A percentile compares a stretch with the other conserved stretches of the same genome.
Evolutionary conservation across 352 stramenopile genomes (phyloP).

Genomic region (Phytopythium vexans): DNA sequence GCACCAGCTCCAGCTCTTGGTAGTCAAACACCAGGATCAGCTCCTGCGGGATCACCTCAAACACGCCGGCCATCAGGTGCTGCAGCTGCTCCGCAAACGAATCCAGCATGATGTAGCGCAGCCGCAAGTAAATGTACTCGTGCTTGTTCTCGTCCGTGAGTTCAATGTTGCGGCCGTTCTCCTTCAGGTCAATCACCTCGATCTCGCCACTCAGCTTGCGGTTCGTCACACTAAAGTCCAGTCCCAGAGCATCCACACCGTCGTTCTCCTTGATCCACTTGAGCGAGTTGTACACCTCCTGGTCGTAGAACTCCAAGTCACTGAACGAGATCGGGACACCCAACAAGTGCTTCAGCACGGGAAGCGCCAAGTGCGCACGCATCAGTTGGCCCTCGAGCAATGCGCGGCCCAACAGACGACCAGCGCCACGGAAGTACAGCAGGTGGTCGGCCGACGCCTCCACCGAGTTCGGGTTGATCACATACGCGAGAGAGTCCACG

Average conservation of each 20-base stretch:
- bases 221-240: constrained; percentile 85
- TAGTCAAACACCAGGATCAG: constrained; percentile 84
- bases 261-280: constrained; percentile 86
- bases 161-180: constrained; percentile 77
- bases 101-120: constrained; percentile 96
- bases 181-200: constrained; percentile 81
- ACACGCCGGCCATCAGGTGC: constrained; percentile 91
- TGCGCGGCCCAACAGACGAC: constrained; percentile 94
- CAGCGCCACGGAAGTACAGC: constrained; percentile 96
- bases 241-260: constrained; percentile 63
- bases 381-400: constrained; percentile 95
- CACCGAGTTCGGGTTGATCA: constrained; percentile 82
- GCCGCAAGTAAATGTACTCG: constrained; percentile 94
- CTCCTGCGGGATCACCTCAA: constrained; percentile 95
- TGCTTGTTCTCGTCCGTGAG: constrained; percentile 97
- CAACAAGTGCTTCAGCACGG: constrained; percentile 83
- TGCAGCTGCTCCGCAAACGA: constrained; percentile 93
- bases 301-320: constrained; percentile 89
- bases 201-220: constrained; percentile 72
- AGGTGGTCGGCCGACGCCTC: constrained; percentile 92
- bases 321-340: constrained; percentile 85
- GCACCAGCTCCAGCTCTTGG: constrained; percentile 77
- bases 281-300: constrained; percentile 80
- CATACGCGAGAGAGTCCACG: constrained; percentile 75
- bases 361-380: constrained; percentile 78